A percentile compares a stretch with the other conserved stretches of the same genome.
Evolutionary conservation across 768 basidiomycete genomes (phyloP).

Genomic region (Boletus huronensis): DNA sequence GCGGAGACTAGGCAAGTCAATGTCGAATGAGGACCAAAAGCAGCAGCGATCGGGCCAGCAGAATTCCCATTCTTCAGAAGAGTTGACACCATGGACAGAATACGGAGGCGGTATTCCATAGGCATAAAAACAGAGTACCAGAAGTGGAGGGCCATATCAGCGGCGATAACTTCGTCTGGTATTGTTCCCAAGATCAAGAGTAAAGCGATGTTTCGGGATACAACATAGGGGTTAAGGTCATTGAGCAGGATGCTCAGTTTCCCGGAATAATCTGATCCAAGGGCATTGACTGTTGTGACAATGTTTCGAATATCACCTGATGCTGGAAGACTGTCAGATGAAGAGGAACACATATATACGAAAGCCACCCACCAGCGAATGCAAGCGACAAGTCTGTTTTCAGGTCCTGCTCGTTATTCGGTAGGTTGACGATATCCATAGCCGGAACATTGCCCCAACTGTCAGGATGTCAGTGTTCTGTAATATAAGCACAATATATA

Average conservation of each 20-base stretch:
- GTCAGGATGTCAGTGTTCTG: neutral
- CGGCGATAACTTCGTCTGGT: slow-evolving; percentile 32
- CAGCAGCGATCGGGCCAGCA: slow-evolving; percentile 2
- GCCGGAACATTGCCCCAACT: slow-evolving; percentile 38
- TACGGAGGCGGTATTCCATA: slow-evolving; percentile 25
- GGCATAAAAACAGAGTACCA: slow-evolving; percentile 48
- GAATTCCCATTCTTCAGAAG: slow-evolving; percentile 8
- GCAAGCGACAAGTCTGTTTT: slow-evolving; percentile 22
- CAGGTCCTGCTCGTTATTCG: slow-evolving; percentile 20
- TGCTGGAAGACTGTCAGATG: slow-evolving; percentile 26
- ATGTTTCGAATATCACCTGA: slow-evolving; percentile 50
- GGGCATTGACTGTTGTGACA: slow-evolving; percentile 39
- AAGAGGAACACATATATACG: neutral
- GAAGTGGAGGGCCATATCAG: slow-evolving; percentile 45
- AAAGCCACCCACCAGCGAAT: slow-evolving; percentile 21
- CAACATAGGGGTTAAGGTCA: slow-evolving; percentile 32
- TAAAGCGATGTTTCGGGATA: slow-evolving; percentile 40
- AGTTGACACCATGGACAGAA: slow-evolving; percentile 19
- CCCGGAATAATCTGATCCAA: slow-evolving; percentile 41
- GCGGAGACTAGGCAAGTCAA: slow-evolving; percentile 14
- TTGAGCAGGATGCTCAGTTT: slow-evolving; percentile 40
- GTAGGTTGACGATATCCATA: slow-evolving; percentile 29
- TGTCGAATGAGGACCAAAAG: slow-evolving; percentile 13
- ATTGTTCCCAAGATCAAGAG: slow-evolving; percentile 40
- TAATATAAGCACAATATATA: neutral